phyloP scores from a whole-genome alignment of 805 yeast species.

The Debaryomyces prosopidis region DNA sequence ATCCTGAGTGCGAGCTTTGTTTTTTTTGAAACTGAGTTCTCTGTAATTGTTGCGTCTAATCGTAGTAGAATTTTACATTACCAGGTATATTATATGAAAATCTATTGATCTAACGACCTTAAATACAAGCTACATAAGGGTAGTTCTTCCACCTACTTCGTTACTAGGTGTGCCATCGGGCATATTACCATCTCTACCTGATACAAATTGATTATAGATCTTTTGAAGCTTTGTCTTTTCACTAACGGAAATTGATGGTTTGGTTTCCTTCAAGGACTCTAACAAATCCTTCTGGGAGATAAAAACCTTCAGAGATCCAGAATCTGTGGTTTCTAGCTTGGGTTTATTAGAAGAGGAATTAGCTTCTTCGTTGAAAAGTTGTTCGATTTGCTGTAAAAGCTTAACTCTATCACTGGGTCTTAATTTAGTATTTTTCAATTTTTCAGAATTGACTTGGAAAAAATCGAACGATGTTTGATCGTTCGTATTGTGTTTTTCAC shows the following conservation, averaged over 20 bases:
- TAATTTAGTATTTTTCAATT: slow-evolving; percentile 24
- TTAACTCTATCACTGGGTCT: slow-evolving; percentile 43
- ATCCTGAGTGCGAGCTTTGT: slow-evolving; percentile 85
- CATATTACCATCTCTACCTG: slow-evolving; percentile 82
- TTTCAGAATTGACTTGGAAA: slow-evolving; percentile 40
- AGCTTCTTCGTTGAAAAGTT: slow-evolving; percentile 24
- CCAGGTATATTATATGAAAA: too few relatives aligned
- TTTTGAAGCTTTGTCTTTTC: slow-evolving; percentile 63
- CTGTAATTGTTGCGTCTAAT: too few relatives aligned
- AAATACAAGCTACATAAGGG: slow-evolving; percentile 62
- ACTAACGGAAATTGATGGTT: slow-evolving; percentile 80
- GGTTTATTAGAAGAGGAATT: slow-evolving; percentile 3
- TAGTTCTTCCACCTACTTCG: slow-evolving; percentile 82
- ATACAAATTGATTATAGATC: slow-evolving; percentile 72
- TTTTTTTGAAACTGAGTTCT: too few relatives aligned
- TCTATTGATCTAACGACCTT: not conserved
- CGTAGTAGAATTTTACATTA: too few relatives aligned
- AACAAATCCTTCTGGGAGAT: slow-evolving; percentile 57
- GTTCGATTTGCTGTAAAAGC: slow-evolving; percentile 44
- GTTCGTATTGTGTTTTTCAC: slow-evolving; percentile 12
- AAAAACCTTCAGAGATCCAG: slow-evolving; percentile 24
- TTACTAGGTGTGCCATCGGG: slow-evolving; percentile 80
- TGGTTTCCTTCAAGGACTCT: slow-evolving; percentile 70
- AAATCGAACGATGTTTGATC: slow-evolving; percentile 32
- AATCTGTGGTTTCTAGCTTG: slow-evolving; percentile 13